These are phyloP conservation scores for Oryza punctata DNA, from an alignment of 176 grass and related monocot genomes.

Conservation along the genomic window DNA sequence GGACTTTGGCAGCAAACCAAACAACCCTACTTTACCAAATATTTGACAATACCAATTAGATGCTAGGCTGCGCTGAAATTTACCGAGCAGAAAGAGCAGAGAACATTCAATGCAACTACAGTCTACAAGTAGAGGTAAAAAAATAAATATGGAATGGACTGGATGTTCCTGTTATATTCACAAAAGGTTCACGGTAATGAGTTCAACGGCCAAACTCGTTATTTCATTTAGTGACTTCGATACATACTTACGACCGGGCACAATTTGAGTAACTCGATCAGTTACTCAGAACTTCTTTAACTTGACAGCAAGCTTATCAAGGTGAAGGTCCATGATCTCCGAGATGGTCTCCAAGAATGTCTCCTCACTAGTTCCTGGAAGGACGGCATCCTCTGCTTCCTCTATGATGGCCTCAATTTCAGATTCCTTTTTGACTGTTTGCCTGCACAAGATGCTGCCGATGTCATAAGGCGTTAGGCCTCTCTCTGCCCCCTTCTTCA, in stretches of 20 bases:
- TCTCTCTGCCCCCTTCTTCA: constrained; percentile 47
- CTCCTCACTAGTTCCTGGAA: constrained; percentile 37
- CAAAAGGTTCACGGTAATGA: background rate
- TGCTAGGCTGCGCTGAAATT: background rate
- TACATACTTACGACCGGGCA: background rate
- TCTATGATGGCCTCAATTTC: constrained; percentile 44
- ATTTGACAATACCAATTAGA: too few species aligned
- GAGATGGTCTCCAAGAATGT: constrained; percentile 43
- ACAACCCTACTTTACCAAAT: too few species aligned
- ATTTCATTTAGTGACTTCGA: background rate
- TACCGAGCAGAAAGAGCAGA: background rate
- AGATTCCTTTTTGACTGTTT: constrained; percentile 43
- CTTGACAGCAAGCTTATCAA: constrained; percentile 18
- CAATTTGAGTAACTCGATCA: background rate
- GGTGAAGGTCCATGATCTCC: constrained; percentile 44
- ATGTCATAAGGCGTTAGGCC: constrained; percentile 47
- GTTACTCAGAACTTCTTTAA: background rate
- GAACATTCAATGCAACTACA: too few species aligned
- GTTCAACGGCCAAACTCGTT: background rate
- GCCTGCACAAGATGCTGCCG: constrained; percentile 58
- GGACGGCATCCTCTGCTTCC: constrained; percentile 42
- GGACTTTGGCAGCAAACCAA: too few species aligned
- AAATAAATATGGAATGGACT: background rate
- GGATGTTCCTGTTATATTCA: constrained; percentile 9
- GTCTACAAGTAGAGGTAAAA: background rate